Percentiles rank a stretch among this genome's conserved stretches.
Evolutionary conservation across 2,329 filamentous ascomycete species (phyloP).

Genomic region (Penicillium sp.): DNA sequence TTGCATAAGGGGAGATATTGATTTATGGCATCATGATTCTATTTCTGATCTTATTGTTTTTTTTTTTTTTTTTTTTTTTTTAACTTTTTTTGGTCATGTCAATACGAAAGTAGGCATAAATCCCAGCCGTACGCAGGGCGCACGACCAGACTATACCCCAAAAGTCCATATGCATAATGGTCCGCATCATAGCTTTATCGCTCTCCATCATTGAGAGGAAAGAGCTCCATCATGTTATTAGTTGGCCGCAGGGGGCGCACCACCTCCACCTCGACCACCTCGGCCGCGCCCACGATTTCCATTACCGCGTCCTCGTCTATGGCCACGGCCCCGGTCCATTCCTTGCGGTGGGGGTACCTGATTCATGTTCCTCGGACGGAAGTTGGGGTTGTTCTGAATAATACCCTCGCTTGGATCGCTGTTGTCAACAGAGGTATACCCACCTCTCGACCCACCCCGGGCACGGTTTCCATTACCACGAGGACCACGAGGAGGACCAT

Average conservation of each 20-base stretch:
- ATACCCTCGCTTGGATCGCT: conserved; percentile 60
- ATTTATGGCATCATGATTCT: conserved; percentile 17
- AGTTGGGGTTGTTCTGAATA: conserved; percentile 61
- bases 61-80: not conserved
- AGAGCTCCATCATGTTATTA: conserved; percentile 14
- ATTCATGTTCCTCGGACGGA: conserved; percentile 60
- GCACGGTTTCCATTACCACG: conserved; percentile 40
- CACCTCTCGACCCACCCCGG: conserved; percentile 44
- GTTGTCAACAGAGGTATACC: conserved; percentile 53
- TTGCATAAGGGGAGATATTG: not conserved
- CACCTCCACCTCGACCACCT: conserved; percentile 41
- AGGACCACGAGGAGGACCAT: conserved; percentile 31
- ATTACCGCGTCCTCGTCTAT: conserved; percentile 46
- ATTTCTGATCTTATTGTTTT: conserved; percentile 10
- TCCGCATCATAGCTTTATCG: conserved; percentile 1
- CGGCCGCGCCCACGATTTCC: conserved; percentile 40
- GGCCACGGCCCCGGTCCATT: conserved; percentile 47
- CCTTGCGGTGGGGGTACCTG: conserved; percentile 57
- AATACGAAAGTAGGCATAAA: not conserved
- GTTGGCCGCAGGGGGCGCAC: conserved; percentile 20
- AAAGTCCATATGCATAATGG: conserved; percentile 18
- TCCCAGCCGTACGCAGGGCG: not conserved
- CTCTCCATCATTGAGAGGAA: not conserved
- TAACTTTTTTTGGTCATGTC: conserved; percentile 7
- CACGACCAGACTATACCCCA: not conserved